Base-by-base conservation (phyloP, 2,329 filamentous ascomycete genomes). In the Ceratocystis colombiana region DNA sequence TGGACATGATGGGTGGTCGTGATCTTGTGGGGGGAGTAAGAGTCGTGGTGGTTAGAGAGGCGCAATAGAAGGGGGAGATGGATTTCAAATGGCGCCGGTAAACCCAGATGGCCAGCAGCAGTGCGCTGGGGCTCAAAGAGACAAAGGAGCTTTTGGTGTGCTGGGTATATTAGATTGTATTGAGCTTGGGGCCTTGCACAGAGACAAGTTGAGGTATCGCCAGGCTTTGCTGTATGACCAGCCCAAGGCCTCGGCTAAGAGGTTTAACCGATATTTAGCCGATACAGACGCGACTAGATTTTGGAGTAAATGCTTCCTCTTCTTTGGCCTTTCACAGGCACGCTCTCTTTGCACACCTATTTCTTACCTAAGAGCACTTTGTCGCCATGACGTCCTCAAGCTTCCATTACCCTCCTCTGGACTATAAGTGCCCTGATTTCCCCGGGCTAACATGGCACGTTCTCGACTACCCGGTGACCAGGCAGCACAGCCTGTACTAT, bases 381-480 rank as follows among this genome's bases (percentile, higher is more conserved):
- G 46, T 22, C 46, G 20, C 46, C 8, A 48, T 48, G 46, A 20
- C 62, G 22, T 61, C 64, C 4, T 37, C 64, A 67, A 20, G 45
- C 44, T 65, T 55, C 28, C 59, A 61, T 66, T 74, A 73, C 69
- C 77, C 79, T 48, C 81, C 81, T 17, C 63, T 72, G 12, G 70
- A 70, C 73, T 94, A 96, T 77, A 74, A 75, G 30, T 82, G 83
- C 25, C 90, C 90, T 22, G 74, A 78, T 3, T 96, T 95, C 73
- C 91, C 91, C 1, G 89, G 88, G 46, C 85, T 96, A 68, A 90
- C 90, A 77, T 88, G 89, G 83, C 85, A 88, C 44, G 74, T 73
- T 28, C 79, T 86, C 12, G 76, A 78, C 68, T 70, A 72, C 61
- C 76, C 73, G 45, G 45, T 75, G 67, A 77, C 81, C 57, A 76